Conservation (phyloP, 2,329 filamentous ascomycete genomes). For the Stachybotrys elegans region DNA sequence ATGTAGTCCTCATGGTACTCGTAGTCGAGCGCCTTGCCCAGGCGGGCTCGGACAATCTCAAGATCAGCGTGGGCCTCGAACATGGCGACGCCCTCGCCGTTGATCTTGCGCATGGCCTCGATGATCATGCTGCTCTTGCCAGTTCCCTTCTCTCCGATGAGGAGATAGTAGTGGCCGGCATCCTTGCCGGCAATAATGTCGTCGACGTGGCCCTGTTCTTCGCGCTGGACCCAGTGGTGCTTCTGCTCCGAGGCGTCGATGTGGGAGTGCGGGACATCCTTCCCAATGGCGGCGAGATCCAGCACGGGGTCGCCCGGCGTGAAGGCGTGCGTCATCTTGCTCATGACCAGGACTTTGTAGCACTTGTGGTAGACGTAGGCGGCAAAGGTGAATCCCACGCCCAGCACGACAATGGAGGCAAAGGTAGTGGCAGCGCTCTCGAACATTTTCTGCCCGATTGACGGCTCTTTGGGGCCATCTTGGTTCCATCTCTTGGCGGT, state of each 20-base stretch:
- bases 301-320: conserved; percentile 85
- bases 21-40: conserved; percentile 92
- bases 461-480: conserved; percentile 21
- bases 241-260: conserved; percentile 31
- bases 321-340: conserved; percentile 91
- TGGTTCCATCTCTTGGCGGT: background rate
- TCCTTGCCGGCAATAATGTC: conserved; percentile 71
- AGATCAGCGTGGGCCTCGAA: conserved; percentile 93
- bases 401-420: conserved; percentile 68
- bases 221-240: conserved; percentile 67
- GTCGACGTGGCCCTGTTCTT: conserved; percentile 78
- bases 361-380: conserved; percentile 74
- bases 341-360: conserved; percentile 87
- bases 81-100: conserved; percentile 88
- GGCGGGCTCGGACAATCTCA: conserved; percentile 87
- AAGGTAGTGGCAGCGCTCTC: conserved; percentile 72
- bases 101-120: conserved; percentile 88
- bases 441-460: conserved; percentile 56
- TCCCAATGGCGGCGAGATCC: conserved; percentile 67
- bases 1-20: conserved; percentile 99
- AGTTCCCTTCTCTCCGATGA: conserved; percentile 93
- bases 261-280: conserved; percentile 43
- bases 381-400: conserved; percentile 57
- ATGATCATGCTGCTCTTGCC: conserved; percentile 96
- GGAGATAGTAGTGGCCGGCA: conserved; percentile 80